Evolutionary conservation across 345 rosid species (phyloP).

Genomic region (Dipteronia sinensis): DNA sequence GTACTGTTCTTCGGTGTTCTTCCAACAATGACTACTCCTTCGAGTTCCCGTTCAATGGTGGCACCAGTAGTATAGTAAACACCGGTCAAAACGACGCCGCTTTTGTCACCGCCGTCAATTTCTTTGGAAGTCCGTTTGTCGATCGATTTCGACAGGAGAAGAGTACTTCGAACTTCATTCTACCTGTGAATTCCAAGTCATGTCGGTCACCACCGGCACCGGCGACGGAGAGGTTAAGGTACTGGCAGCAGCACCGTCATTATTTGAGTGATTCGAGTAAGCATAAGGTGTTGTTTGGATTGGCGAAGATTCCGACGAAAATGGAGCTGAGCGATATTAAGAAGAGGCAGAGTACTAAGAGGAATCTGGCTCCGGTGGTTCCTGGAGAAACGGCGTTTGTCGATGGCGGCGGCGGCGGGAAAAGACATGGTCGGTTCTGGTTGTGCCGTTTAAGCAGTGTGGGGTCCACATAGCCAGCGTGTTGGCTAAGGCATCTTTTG

Average conservation of each 20-base stretch:
- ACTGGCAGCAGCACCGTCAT: too few relatives aligned
- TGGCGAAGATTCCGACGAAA: slow-evolving; percentile 35
- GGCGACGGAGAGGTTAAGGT: too few relatives aligned
- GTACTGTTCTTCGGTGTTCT: too few relatives aligned
- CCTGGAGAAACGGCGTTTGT: neutral
- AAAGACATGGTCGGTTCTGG: slow-evolving; percentile 16
- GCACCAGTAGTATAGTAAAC: neutral
- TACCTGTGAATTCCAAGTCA: neutral
- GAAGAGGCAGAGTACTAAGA: slow-evolving; percentile 44
- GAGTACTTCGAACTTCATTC: neutral
- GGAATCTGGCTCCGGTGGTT: slow-evolving; percentile 27
- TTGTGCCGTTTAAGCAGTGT: slow-evolving; percentile 15
- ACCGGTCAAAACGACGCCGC: neutral
- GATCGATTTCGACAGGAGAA: neutral
- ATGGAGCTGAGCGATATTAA: slow-evolving; percentile 47
- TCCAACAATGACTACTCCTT: slow-evolving; percentile 13
- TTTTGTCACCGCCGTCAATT: neutral
- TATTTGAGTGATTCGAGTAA: neutral
- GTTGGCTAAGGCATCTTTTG: slow-evolving; percentile 27
- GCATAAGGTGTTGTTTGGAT: slow-evolving; percentile 35
- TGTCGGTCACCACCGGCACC: neutral
- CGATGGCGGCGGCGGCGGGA: neutral
- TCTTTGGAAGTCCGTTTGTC: neutral
- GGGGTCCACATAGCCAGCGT: slow-evolving; percentile 15
- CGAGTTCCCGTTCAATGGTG: slow-evolving; percentile 28